Evolutionary conservation across 2,329 filamentous ascomycete genomes (phyloP).

Genomic region (Scedosporium boydii): DNA sequence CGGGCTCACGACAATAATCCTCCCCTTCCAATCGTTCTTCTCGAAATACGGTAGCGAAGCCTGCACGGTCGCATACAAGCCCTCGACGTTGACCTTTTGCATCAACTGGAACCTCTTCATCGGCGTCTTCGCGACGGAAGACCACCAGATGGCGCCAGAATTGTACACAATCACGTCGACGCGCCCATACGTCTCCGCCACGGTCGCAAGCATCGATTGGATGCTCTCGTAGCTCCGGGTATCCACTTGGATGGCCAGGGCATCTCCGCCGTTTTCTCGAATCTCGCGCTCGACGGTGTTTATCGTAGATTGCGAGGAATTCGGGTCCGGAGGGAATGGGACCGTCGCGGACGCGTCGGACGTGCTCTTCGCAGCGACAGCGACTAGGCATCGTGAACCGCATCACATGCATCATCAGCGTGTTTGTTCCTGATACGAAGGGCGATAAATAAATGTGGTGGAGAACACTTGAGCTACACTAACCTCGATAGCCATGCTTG

Average conservation of each 20-base stretch:
- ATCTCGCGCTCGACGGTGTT: slow-evolving; percentile 74
- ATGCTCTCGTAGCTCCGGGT: slow-evolving; percentile 56
- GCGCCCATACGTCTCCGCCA: slow-evolving; percentile 49
- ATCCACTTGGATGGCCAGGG: slow-evolving; percentile 60
- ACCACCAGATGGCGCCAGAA: slow-evolving; percentile 79
- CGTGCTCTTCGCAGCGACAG: slow-evolving; percentile 67
- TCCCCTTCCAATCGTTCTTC: slow-evolving; percentile 34
- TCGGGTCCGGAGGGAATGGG: slow-evolving; percentile 67
- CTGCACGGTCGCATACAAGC: slow-evolving; percentile 64
- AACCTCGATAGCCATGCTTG: slow-evolving; percentile 60
- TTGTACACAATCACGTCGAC: slow-evolving; percentile 77
- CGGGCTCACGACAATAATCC: slow-evolving; percentile 71
- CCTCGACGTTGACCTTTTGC: slow-evolving; percentile 66
- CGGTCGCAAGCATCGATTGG: slow-evolving; percentile 46
- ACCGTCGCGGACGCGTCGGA: slow-evolving; percentile 46
- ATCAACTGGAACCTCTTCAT: slow-evolving; percentile 70
- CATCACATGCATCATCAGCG: neutral
- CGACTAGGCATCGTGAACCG: slow-evolving; percentile 37
- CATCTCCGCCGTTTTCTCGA: slow-evolving; percentile 49
- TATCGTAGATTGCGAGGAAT: slow-evolving; percentile 67
- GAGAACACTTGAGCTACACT: slow-evolving; percentile 6
- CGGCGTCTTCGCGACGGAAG: slow-evolving; percentile 61
- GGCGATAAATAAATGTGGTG: no score
- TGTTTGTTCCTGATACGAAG: neutral
- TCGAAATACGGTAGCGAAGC: slow-evolving; percentile 57